Base-by-base conservation (phyloP, 1,139 yeast genomes). In the Pichia sp. region DNA sequence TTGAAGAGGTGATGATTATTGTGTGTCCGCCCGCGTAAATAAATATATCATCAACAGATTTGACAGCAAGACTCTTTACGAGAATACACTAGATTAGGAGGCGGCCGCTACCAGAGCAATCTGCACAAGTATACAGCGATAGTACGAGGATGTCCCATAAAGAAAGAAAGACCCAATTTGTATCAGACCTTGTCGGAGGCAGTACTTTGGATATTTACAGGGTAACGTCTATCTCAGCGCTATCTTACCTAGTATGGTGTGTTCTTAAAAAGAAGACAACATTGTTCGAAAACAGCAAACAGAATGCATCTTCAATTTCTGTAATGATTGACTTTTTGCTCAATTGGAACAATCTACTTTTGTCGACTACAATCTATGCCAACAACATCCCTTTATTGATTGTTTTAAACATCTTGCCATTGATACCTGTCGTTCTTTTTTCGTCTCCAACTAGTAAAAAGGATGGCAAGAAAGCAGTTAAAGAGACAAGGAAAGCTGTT, bases 121-220 rank as follows among this genome's bases (percentile, higher is more conserved):
- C 44, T 13, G 10, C 5, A 41, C 13, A 41, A 11, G 13, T 19
- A 41, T 16, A 6, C 16, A 26, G 11, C n/a, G 44, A 47, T 44
- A 54, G 40, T 4, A 38, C 29, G 29, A 36, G 8, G 15, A 47
- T 47, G 71, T 56, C 66, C 1, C 51, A 82, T 52, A 92, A 90
- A 66, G 77, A 80, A 46, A 78, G 90, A 57, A 93, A 92, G 66
- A 97, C 93, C 67, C 81, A 81, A 53, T 93, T 93, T 70, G 98
- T 93, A 4, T 74, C 92, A 2, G 95, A 86, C 6, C 75, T 90
- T 19, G 70, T 82, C 0, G 99, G 99, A 5, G 95, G 97, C 1
- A 71, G 89, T 0, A 78, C 90, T 19, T 57, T 64, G 34, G 98
- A 92, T 67, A 80, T 92, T 38, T 88, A 89, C 66, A 52, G 67